Evolutionary conservation across 495 filamentous ascomycete species (phyloP), one percentile per base, ranked within the genome.

Genomic region (Aspergillus baeticus): DNA sequence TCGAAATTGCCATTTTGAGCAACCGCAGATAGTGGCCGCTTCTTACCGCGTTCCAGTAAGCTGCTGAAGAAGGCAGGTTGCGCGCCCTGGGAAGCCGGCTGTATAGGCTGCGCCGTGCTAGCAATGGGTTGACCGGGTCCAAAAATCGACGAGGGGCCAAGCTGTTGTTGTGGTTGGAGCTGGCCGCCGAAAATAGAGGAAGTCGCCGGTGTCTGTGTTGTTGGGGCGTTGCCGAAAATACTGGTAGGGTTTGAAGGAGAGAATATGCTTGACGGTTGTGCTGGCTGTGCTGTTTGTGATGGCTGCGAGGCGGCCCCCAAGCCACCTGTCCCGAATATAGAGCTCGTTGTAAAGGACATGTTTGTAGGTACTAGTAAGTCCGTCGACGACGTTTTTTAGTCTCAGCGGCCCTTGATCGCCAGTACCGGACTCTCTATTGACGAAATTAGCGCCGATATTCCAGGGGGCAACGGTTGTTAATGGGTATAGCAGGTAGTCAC

Each of bases 1-100:
- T 74, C 77, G 54, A 80, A 78, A 46, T 70, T 74, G 43, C 62
- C 67, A 43, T 69, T 73, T 48, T 71, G 72, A 15, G 52, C 70
- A 18, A 68, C 51, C 11, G 63, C 47, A 64, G 73, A 71, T 33
- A 78, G 60, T 13, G 79, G 67, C 41, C 77, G 70, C 60, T 80
- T 81, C 56, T 73, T 79, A 39, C 88, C 89, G 57, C 88, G 87
- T 61, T 93, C 89, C 11, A 96, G 75, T 20, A 97, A 74, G 58
- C 86, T 91, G 67, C 96, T 91, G 73, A 96, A 97, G 66, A 92
- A 94, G 1, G 90, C 89, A 44, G 80, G 79, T 58, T 82, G 77
- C 7, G 74, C 76, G 47, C 62, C 37, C 52, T 73, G 71, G n/a
- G 52, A 57, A 10, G 70, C 60, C 37, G 53, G 38, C 51, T 60